A percentile compares a stretch with the other conserved stretches of the same genome.
Evolutionary conservation across 1,139 yeast genomes (phyloP).

Genomic region (Sugiyamaella neomexicana): DNA sequence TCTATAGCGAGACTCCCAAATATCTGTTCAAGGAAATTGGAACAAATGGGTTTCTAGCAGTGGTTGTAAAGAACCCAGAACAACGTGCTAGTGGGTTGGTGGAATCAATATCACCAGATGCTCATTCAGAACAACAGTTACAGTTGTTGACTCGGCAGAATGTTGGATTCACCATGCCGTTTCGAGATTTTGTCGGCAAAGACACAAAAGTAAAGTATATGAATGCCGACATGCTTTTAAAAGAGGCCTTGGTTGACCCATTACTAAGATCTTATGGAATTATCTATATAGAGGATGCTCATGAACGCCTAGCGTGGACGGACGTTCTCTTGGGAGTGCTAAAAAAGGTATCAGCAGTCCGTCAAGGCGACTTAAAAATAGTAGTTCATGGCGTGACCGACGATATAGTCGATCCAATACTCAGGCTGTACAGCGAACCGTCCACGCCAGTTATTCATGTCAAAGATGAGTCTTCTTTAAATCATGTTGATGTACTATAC

Average conservation of each 20-base stretch:
- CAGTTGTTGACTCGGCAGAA: not conserved
- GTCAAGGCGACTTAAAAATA: slow-evolving; percentile 50
- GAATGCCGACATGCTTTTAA: slow-evolving; percentile 75
- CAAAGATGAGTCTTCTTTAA: not conserved
- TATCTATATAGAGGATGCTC: slow-evolving; percentile 86
- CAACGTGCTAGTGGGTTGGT: not conserved
- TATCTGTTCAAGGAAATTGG: slow-evolving; percentile 15
- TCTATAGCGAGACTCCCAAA: slow-evolving; percentile 21
- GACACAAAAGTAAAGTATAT: slow-evolving; percentile 55
- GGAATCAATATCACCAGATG: slow-evolving; percentile 1
- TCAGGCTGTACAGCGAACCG: slow-evolving; percentile 44
- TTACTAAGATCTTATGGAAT: slow-evolving; percentile 63
- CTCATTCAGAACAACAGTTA: not conserved
- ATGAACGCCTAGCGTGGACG: slow-evolving; percentile 74
- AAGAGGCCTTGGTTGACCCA: slow-evolving; percentile 70
- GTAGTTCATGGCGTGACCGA: slow-evolving; percentile 38
- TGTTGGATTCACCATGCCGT: slow-evolving; percentile 61
- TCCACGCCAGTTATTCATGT: slow-evolving; percentile 6
- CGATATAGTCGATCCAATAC: slow-evolving; percentile 50
- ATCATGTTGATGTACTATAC: slow-evolving; percentile 73
- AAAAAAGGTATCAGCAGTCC: slow-evolving; percentile 45
- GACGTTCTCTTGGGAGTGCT: slow-evolving; percentile 75
- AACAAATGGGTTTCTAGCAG: not conserved
- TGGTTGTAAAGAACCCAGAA: slow-evolving; percentile 47
- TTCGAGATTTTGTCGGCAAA: slow-evolving; percentile 58